phyloP scores from a whole-genome alignment of 495 filamentous ascomycete genomes.

The Xylaria telfairii region DNA sequence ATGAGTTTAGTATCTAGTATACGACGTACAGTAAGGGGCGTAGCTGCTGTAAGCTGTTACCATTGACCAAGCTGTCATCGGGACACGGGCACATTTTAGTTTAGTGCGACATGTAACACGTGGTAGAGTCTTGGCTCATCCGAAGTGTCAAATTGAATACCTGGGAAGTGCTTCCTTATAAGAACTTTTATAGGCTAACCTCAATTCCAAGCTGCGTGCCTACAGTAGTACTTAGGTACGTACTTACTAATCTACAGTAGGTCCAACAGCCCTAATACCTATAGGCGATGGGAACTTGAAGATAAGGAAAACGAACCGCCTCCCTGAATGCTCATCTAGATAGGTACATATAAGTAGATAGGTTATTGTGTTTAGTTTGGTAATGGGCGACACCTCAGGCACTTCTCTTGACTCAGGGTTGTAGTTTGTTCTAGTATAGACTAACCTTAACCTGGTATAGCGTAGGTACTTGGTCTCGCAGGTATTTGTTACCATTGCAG shows the following conservation, averaged over 20 bases:
- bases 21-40: slow-evolving; percentile 5
- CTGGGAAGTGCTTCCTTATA: background rate
- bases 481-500: background rate
- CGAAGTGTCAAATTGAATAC: background rate
- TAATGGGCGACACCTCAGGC: background rate
- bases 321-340: background rate
- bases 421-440: background rate
- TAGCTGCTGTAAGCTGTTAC: background rate
- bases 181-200: no score
- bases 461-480: background rate
- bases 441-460: no score
- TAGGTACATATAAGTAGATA: background rate
- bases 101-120: slow-evolving; percentile 23
- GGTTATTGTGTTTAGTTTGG: background rate
- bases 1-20: background rate
- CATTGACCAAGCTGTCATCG: background rate
- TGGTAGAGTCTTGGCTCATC: slow-evolving; percentile 21
- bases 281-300: background rate
- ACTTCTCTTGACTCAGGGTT: background rate
- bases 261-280: background rate
- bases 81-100: slow-evolving; percentile 3
- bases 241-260: background rate
- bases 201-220: background rate
- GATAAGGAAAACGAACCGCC: no score
- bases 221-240: background rate